Percentiles rank a stretch among this genome's conserved stretches.
Evolutionary conservation across 805 yeast genomes (phyloP).

Genomic region (Saturnispora silvae): DNA sequence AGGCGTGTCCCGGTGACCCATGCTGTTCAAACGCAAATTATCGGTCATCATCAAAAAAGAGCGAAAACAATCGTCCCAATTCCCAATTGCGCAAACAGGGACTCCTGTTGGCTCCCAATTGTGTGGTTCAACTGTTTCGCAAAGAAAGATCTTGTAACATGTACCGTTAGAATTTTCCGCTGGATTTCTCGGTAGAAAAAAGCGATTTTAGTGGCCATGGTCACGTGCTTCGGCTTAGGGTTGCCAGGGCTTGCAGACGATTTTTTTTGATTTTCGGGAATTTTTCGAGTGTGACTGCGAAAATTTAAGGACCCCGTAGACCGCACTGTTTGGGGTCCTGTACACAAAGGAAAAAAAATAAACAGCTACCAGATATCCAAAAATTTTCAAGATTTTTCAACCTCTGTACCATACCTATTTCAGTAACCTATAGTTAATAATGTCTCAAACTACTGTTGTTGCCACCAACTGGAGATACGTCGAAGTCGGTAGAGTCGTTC

Average conservation of each 20-base stretch:
- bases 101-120: not conserved
- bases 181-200: not conserved
- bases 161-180: no score
- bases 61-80: not conserved
- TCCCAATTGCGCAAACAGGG: not conserved
- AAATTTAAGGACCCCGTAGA: no score
- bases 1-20: constrained; percentile 24
- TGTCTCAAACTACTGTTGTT: constrained; percentile 60
- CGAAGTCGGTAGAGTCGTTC: constrained; percentile 98
- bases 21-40: constrained; percentile 30
- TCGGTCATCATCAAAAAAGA: constrained; percentile 19
- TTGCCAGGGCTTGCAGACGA: no score
- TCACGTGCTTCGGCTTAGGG: constrained; percentile 7
- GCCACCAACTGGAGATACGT: constrained; percentile 99
- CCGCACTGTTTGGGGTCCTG: no score
- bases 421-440: no score
- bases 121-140: not conserved
- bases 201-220: not conserved
- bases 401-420: no score
- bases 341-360: not conserved
- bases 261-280: no score
- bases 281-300: no score
- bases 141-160: no score
- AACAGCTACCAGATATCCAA: not conserved
- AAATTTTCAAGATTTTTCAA: no score